These are phyloP conservation scores for Aureobasidium pullulans DNA, from an alignment of 2,329 filamentous ascomycete genomes.

Conservation along the genomic window DNA sequence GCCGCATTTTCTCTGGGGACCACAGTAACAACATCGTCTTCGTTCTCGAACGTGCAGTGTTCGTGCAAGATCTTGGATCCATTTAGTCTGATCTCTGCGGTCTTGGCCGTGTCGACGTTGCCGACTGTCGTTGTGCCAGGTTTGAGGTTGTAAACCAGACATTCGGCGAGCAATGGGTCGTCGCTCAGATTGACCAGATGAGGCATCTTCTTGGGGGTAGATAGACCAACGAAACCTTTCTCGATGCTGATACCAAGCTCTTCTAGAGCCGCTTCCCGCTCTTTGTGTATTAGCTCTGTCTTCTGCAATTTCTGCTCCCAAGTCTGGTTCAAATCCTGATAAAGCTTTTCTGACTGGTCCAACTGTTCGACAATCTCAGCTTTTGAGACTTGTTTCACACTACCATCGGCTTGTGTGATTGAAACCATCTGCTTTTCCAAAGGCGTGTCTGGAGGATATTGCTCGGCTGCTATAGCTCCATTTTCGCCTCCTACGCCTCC, in stretches of 20 bases:
- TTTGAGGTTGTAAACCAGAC: slow-evolving; percentile 95
- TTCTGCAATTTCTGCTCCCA: slow-evolving; percentile 96
- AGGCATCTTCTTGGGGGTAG: slow-evolving; percentile 97
- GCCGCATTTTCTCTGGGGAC: slow-evolving; percentile 85
- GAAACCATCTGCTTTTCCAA: slow-evolving; percentile 94
- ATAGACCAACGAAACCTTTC: slow-evolving; percentile 91
- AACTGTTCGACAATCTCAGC: slow-evolving; percentile 96
- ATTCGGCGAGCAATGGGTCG: slow-evolving; percentile 81
- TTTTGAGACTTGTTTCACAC: slow-evolving; percentile 91
- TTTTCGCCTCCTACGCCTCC: slow-evolving; percentile 36
- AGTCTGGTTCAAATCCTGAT: slow-evolving; percentile 93
- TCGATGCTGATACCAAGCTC: slow-evolving; percentile 98
- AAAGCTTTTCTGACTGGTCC: slow-evolving; percentile 91
- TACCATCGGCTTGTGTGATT: slow-evolving; percentile 78
- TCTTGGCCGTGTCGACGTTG: slow-evolving; percentile 78
- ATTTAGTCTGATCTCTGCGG: slow-evolving; percentile 86
- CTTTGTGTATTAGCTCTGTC: slow-evolving; percentile 96
- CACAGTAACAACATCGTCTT: slow-evolving; percentile 86
- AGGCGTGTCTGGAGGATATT: slow-evolving; percentile 88
- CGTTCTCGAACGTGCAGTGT: slow-evolving; percentile 90
- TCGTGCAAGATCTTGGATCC: slow-evolving; percentile 87
- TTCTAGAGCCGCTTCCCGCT: slow-evolving; percentile 88
- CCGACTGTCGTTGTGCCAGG: slow-evolving; percentile 90
- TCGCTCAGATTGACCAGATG: slow-evolving; percentile 92
- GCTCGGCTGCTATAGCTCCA: slow-evolving; percentile 59